Evolutionary conservation across 345 rosid species (phyloP).

Genomic region (Schrenkiella parvula): DNA sequence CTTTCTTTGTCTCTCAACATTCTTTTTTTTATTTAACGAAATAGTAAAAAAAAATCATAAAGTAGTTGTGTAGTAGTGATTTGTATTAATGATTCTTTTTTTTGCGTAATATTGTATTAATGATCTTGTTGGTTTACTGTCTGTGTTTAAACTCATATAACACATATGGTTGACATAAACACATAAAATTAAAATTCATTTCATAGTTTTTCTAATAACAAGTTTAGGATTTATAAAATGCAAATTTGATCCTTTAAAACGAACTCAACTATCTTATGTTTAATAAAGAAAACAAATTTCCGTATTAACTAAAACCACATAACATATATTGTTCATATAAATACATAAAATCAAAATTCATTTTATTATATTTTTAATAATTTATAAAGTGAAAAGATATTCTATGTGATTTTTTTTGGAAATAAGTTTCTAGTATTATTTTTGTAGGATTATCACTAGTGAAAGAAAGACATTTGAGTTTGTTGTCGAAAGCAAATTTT

Average conservation of each 20-base stretch:
- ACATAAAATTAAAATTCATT: too few relatives aligned
- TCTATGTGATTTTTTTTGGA: background rate
- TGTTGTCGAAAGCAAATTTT: too few relatives aligned
- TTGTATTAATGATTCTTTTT: too few relatives aligned
- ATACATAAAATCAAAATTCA: background rate
- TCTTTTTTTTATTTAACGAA: background rate
- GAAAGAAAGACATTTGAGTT: background rate
- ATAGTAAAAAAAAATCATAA: background rate
- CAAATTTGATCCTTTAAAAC: too few relatives aligned
- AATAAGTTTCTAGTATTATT: too few relatives aligned
- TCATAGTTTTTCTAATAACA: too few relatives aligned
- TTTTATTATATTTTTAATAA: background rate
- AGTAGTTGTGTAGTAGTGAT: background rate
- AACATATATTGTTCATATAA: background rate
- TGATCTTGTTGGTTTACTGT: background rate
- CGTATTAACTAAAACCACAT: too few relatives aligned
- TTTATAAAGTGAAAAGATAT: background rate
- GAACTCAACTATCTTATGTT: too few relatives aligned
- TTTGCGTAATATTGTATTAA: too few relatives aligned
- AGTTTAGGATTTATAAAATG: too few relatives aligned
- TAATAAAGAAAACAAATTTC: too few relatives aligned
- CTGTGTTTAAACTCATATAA: background rate
- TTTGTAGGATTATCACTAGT: background rate
- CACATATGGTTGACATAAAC: too few relatives aligned
- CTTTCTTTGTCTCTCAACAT: constrained; percentile 23